Conservation (phyloP, 2,329 filamentous ascomycete species). For the Aspergillus pseudoterreus region DNA sequence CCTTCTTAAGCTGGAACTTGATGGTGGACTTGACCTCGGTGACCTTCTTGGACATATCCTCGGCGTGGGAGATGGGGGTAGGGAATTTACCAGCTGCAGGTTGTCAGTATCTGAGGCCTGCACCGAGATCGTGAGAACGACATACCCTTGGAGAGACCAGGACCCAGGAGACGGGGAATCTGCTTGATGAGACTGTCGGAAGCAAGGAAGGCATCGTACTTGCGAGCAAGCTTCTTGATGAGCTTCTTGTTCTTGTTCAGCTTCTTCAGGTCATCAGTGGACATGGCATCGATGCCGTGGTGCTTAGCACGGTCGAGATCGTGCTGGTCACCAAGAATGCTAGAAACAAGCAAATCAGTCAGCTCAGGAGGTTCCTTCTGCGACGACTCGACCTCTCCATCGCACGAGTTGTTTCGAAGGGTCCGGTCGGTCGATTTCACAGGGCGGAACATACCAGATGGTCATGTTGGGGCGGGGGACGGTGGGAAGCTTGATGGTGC, state of each 20-base stretch:
- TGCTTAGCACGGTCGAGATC: constrained; percentile 99
- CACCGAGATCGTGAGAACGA: constrained; percentile 5
- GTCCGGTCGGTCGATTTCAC: constrained; percentile 7
- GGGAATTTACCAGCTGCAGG: constrained; percentile 94
- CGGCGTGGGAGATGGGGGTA: constrained; percentile 92
- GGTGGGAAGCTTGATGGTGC: constrained; percentile 91
- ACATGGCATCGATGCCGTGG: constrained; percentile 97
- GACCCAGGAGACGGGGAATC: constrained; percentile 98
- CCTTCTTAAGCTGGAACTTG: constrained; percentile 99
- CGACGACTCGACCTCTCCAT: neutral
- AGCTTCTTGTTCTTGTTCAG: constrained; percentile 99
- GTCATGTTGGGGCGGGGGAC: constrained; percentile 88
- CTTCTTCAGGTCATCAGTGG: constrained; percentile 98
- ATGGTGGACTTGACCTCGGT: constrained; percentile 99
- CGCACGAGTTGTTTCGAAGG: constrained; percentile 3
- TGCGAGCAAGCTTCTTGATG: constrained; percentile 99
- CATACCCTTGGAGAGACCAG: constrained; percentile 93
- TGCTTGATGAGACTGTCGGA: constrained; percentile 99
- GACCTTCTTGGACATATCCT: constrained; percentile 92
- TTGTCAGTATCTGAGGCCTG: constrained; percentile 23
- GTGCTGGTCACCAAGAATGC: constrained; percentile 88
- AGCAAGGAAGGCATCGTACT: constrained; percentile 99
- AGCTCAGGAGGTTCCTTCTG: constrained; percentile 8
- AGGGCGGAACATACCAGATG: constrained; percentile 61
- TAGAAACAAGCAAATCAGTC: constrained; percentile 29